Evolutionary conservation across 2,329 filamentous ascomycete genomes (phyloP), one percentile per base, ranked within the genome.

Genomic region (Didymellaceae sp.): DNA sequence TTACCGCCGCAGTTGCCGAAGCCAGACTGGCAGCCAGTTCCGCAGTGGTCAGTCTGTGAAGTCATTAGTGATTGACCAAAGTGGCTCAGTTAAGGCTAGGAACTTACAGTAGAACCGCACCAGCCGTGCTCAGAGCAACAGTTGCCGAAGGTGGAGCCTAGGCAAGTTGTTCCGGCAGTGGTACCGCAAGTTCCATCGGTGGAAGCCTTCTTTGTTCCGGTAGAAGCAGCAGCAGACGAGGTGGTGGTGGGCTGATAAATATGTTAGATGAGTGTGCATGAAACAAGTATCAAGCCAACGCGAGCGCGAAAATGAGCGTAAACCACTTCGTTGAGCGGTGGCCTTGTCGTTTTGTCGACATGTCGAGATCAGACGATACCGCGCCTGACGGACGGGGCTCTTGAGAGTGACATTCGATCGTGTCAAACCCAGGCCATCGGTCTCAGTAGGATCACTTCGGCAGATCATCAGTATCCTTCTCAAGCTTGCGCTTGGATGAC

Each of bases 1-100:
- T 52, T 57, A 40, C 30, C 30, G 28, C 59, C 55, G 38, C 68
- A 70, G 24, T 55, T 68, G 20, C 71, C 72, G 43, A 71, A 74
- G 9, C 39, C 59, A 22, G 60, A 49, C 37, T 73, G 63, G 61
- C 70, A 74, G 35, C 65, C 66, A 22, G 55, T 61, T 26, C 59
- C 64, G 48, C 67, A 70, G 60, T 70, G 62, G 22, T 45, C 66
- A 17, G 53, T 47, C 24, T 39, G 24, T 13, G 13, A 16, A 26
- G 11, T 37, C 16, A 14, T 37, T 24, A 37, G 34, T 16, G 7
- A 21, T 20, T 5, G 6, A 11, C 18, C 13, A 9, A 30, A 4
- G 6, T 8, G 8, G 18, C 18, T 4, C 13, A 11, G 16, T 8
- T 34, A n/a, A 20, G 5, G 20, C 2, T n/a, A 14, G n/a, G n/a